Conservation (phyloP, 306 rosid species). For the Crataegus laevigata region DNA sequence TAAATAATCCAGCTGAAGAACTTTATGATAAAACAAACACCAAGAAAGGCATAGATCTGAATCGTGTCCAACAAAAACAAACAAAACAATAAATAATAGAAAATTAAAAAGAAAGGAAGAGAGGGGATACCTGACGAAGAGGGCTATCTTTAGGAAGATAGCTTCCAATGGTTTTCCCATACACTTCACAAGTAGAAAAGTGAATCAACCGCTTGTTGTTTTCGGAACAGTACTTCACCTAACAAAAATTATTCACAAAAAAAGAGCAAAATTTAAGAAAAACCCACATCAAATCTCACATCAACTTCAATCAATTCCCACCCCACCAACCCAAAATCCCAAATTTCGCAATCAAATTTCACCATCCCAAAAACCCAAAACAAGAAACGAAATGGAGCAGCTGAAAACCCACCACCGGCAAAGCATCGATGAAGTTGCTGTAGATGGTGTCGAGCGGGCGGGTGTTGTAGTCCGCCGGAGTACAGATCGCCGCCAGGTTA, state of each 20-base stretch:
- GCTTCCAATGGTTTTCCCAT: conserved; percentile 89
- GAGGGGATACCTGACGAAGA: conserved; percentile 59
- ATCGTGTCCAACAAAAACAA: background rate
- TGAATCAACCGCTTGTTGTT: conserved; percentile 83
- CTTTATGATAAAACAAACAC: background rate
- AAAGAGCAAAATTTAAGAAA: background rate
- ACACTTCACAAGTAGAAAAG: conserved; percentile 95
- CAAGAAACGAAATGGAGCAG: background rate
- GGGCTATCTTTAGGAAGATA: conserved; percentile 89
- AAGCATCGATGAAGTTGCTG: conserved; percentile 90
- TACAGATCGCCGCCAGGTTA: conserved; percentile 90
- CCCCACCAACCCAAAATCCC: background rate
- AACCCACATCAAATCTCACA: conserved; percentile 25
- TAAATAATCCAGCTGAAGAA: background rate
- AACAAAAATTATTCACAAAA: background rate
- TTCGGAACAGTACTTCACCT: conserved; percentile 92
- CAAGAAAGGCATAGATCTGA: conserved; percentile 16
- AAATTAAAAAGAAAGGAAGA: background rate
- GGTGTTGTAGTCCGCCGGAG: conserved; percentile 93
- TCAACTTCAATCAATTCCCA: conserved; percentile 19
- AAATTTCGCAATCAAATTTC: conserved; percentile 8
- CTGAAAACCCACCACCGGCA: conserved; percentile 62
- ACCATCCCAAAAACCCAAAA: background rate
- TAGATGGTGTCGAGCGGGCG: conserved; percentile 89
- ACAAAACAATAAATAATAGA: background rate